Conservation (phyloP, 2,329 filamentous ascomycete genomes). For the Xylariomycetidae sp. region DNA sequence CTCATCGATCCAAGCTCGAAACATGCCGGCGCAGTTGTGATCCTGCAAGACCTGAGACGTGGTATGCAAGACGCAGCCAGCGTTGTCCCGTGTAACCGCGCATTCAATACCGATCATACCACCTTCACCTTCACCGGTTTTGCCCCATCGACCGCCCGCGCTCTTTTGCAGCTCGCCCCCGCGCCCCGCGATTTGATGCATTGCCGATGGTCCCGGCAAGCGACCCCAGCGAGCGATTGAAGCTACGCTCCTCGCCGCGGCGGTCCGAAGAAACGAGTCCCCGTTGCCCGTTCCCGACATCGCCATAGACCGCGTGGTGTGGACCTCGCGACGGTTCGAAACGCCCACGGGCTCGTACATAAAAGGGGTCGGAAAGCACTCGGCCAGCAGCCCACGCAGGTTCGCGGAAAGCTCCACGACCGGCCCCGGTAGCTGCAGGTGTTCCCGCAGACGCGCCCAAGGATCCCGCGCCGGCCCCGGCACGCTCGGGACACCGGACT, state of each 20-base stretch:
- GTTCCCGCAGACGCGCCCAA: neutral
- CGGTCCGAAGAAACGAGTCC: constrained; percentile 73
- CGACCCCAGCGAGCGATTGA: constrained; percentile 63
- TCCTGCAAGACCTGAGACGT: constrained; percentile 60
- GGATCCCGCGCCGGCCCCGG: constrained; percentile 3
- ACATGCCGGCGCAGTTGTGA: constrained; percentile 86
- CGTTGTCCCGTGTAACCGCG: constrained; percentile 37
- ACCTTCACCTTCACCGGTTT: constrained; percentile 72
- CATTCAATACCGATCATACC: constrained; percentile 80
- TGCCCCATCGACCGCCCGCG: constrained; percentile 66
- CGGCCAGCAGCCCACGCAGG: constrained; percentile 45
- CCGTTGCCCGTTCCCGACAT: constrained; percentile 82
- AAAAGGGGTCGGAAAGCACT: constrained; percentile 52
- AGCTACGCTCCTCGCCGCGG: constrained; percentile 65
- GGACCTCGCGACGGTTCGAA: neutral
- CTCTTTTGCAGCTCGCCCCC: constrained; percentile 68
- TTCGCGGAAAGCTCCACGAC: constrained; percentile 34
- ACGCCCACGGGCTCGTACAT: constrained; percentile 29
- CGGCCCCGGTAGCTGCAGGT: constrained; percentile 21
- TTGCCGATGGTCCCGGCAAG: constrained; percentile 47
- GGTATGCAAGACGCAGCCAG: constrained; percentile 34
- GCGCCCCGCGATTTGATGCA: constrained; percentile 61
- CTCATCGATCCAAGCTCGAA: constrained; percentile 68
- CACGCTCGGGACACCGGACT: constrained; percentile 33
- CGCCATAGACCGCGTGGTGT: constrained; percentile 42